Percentiles rank a stretch among this genome's conserved stretches.
Evolutionary conservation across 139 green algal species (phyloP).

Genomic region (Dunaliella primolecta): DNA sequence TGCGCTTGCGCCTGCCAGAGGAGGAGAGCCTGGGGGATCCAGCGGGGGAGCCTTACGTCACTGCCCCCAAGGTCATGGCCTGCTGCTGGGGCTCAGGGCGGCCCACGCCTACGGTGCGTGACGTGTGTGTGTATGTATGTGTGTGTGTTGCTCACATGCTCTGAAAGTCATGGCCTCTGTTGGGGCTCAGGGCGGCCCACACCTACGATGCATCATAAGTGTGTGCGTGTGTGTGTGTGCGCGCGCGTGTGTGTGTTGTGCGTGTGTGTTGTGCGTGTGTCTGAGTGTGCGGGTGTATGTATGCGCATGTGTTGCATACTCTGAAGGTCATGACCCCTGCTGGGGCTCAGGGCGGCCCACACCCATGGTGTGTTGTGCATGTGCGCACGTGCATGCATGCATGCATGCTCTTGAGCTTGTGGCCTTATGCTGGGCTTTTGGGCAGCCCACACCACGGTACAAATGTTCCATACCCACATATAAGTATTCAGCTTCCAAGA

Average conservation of each 20-base stretch:
- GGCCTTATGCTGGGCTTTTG: background rate
- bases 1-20: constrained; percentile 24
- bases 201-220: constrained; percentile 6
- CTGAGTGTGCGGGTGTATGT: too few relatives aligned
- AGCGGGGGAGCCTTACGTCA: background rate
- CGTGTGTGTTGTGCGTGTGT: too few relatives aligned
- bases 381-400: too few relatives aligned
- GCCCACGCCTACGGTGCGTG: background rate
- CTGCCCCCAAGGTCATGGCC: constrained; percentile 6
- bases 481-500: too few relatives aligned
- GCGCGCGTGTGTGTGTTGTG: too few relatives aligned
- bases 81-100: constrained; percentile 1
- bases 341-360: background rate
- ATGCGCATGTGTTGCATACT: background rate
- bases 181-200: background rate
- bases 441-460: background rate
- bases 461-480: too few relatives aligned
- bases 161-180: background rate
- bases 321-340: background rate
- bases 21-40: constrained; percentile 13
- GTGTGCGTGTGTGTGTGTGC: constrained; percentile 34
- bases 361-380: too few relatives aligned
- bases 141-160: background rate
- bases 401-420: background rate
- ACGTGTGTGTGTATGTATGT: constrained; percentile 26